phyloP scores from a whole-genome alignment of 305 asterid genomes.

The Fraxinus latifolia region DNA sequence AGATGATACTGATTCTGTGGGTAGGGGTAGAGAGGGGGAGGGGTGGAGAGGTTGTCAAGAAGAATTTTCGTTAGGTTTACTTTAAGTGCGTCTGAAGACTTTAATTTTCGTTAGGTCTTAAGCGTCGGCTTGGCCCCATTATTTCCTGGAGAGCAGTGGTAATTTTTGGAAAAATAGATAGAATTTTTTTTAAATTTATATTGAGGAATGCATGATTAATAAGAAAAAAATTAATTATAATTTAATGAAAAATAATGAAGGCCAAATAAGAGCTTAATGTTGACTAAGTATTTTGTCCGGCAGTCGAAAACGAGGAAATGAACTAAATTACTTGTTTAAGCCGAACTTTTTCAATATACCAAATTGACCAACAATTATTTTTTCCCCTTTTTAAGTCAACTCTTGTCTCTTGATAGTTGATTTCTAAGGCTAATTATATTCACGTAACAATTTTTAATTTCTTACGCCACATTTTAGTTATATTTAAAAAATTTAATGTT shows the following conservation, averaged over 20 bases:
- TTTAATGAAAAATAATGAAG: not conserved
- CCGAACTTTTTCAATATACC: not conserved
- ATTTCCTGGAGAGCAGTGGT: not conserved
- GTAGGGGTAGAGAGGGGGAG: not conserved
- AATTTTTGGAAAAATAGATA: not conserved
- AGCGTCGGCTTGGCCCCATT: not conserved
- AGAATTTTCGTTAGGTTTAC: slow-evolving; percentile 1
- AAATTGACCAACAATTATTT: not conserved
- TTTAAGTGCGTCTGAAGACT: not conserved
- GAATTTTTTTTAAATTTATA: not conserved
- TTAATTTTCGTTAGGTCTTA: not conserved
- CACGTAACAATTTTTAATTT: not conserved
- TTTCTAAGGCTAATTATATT: not conserved
- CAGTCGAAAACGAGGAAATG: not conserved
- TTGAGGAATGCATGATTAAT: too few relatives aligned
- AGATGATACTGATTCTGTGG: not conserved
- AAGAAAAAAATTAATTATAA: too few relatives aligned
- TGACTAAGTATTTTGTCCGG: not conserved
- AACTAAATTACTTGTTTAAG: not conserved
- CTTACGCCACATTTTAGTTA: not conserved
- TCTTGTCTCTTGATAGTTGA: not conserved
- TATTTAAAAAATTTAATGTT: not conserved
- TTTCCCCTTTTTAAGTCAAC: not conserved
- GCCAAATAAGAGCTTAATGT: not conserved
- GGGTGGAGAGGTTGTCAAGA: not conserved